These are phyloP conservation scores for Penicillium paxilli DNA, from an alignment of 495 filamentous ascomycete species.

Conservation along the genomic window DNA sequence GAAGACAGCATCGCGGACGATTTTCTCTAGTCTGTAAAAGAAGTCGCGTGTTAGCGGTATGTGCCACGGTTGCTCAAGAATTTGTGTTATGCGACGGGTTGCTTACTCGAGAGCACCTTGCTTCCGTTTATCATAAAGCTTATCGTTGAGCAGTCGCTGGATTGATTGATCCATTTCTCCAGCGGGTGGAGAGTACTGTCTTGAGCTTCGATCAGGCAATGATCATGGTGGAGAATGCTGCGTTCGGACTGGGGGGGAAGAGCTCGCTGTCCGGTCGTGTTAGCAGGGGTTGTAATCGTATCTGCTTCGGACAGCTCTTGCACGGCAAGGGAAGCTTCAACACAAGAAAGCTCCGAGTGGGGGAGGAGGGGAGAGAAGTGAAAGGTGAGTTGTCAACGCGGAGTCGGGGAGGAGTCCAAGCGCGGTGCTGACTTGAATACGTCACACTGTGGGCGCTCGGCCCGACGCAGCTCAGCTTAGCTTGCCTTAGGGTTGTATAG, in stretches of 20 bases:
- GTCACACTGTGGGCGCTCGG: conserved; percentile 24
- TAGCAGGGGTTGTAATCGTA: background rate
- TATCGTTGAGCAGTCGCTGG: conserved; percentile 91
- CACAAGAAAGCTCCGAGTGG: conserved; percentile 5
- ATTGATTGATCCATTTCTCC: conserved; percentile 80
- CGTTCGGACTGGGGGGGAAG: conserved; percentile 9
- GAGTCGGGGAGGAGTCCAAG: conserved; percentile 26
- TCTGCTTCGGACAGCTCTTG: background rate
- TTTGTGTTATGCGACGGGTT: background rate
- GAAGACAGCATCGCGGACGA: conserved; percentile 82
- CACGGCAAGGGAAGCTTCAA: background rate
- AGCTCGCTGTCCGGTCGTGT: background rate
- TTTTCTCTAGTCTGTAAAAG: conserved; percentile 72
- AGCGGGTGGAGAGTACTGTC: conserved; percentile 20
- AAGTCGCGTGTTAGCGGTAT: conserved; percentile 14
- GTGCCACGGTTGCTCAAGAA: background rate
- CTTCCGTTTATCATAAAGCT: conserved; percentile 97
- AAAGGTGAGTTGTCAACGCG: conserved; percentile 41
- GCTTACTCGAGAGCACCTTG: conserved; percentile 94
- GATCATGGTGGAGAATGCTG: conserved; percentile 33
- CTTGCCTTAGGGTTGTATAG: too few relatives aligned
- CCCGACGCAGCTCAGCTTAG: background rate
- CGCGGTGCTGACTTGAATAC: conserved; percentile 40
- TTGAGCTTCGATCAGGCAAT: conserved; percentile 30
- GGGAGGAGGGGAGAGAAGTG: conserved; percentile 25